phyloP scores from a whole-genome alignment of 805 yeast species.

The Ogataea siamensis region DNA sequence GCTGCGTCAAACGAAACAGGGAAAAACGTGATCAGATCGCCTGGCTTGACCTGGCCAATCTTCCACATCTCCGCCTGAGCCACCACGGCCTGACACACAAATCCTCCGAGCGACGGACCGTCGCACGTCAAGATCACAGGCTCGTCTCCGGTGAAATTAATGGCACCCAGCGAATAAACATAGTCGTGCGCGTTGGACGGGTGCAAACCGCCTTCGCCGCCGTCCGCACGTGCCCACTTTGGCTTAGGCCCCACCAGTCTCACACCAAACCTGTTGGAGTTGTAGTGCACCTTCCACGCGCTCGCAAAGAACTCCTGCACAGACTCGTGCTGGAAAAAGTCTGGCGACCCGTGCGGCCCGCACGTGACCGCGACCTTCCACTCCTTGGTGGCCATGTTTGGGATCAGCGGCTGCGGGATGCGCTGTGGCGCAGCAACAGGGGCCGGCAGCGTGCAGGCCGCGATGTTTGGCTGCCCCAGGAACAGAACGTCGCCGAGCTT shows the following conservation, averaged over 20 bases:
- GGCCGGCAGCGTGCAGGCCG: conserved; percentile 66
- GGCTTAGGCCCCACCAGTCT: conserved; percentile 95
- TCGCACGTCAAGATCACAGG: conserved; percentile 96
- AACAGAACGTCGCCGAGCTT: conserved; percentile 91
- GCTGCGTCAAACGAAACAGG: conserved; percentile 76
- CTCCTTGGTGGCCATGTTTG: conserved; percentile 47
- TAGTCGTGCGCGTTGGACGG: conserved; percentile 99
- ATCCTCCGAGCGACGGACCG: conserved; percentile 97
- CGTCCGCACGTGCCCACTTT: conserved; percentile 92
- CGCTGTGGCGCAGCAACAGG: conserved; percentile 64
- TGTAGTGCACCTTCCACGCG: conserved; percentile 94
- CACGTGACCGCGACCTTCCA: conserved; percentile 94
- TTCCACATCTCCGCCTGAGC: conserved; percentile 98
- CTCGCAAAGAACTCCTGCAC: conserved; percentile 70
- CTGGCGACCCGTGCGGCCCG: conserved; percentile 98
- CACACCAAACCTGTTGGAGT: conserved; percentile 95
- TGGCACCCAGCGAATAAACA: conserved; percentile 93
- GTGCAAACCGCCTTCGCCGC: conserved; percentile 97
- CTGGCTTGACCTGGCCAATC: conserved; percentile 96
- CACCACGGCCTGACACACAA: conserved; percentile 95
- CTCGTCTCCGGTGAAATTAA: conserved; percentile 97
- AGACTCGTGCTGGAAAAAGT: conserved; percentile 77
- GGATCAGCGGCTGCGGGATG: conserved; percentile 56
- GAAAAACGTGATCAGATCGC: conserved; percentile 77
- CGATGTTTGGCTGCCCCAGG: conserved; percentile 71